phyloP scores from a whole-genome alignment of 1,284 basidiomycete genomes.

The Ceratobasidium sp. region DNA sequence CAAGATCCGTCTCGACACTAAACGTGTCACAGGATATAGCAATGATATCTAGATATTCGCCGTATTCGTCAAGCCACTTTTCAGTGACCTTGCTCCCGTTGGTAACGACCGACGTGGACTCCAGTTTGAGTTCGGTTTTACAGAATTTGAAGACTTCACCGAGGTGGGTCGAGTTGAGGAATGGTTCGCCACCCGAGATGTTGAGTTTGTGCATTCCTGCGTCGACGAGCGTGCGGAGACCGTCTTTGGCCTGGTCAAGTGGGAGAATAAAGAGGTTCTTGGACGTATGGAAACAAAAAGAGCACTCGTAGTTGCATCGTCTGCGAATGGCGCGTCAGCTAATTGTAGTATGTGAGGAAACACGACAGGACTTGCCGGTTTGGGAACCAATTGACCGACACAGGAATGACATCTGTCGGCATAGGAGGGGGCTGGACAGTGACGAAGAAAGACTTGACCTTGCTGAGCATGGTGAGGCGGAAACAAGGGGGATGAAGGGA shows the following conservation, averaged over 20 bases:
- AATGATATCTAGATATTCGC: slow-evolving; percentile 59
- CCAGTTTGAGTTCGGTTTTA: slow-evolving; percentile 57
- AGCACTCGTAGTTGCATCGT: slow-evolving; percentile 50
- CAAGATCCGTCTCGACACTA: slow-evolving; percentile 56
- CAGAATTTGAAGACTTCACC: slow-evolving; percentile 59
- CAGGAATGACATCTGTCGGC: slow-evolving; percentile 28
- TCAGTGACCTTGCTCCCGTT: slow-evolving; percentile 60
- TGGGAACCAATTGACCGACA: slow-evolving; percentile 47
- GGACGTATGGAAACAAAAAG: slow-evolving; percentile 59
- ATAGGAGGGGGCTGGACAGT: slow-evolving; percentile 17
- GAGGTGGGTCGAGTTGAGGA: slow-evolving; percentile 57
- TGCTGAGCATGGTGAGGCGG: slow-evolving; percentile 7
- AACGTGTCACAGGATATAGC: slow-evolving; percentile 60
- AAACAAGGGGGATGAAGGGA: no score
- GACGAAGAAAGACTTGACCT: slow-evolving; percentile 21
- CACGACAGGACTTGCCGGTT: slow-evolving; percentile 30
- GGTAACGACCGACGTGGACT: slow-evolving; percentile 58
- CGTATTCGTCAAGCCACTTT: slow-evolving; percentile 58
- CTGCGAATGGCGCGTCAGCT: background rate
- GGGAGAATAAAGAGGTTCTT: slow-evolving; percentile 56
- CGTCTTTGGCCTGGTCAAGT: slow-evolving; percentile 56
- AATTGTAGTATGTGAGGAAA: background rate
- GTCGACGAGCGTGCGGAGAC: slow-evolving; percentile 55
- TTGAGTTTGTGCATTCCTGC: slow-evolving; percentile 61
- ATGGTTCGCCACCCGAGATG: slow-evolving; percentile 60